Evolutionary conservation across 2,329 filamentous ascomycete species (phyloP).

Genomic region (Colletotrichum paranaense): DNA sequence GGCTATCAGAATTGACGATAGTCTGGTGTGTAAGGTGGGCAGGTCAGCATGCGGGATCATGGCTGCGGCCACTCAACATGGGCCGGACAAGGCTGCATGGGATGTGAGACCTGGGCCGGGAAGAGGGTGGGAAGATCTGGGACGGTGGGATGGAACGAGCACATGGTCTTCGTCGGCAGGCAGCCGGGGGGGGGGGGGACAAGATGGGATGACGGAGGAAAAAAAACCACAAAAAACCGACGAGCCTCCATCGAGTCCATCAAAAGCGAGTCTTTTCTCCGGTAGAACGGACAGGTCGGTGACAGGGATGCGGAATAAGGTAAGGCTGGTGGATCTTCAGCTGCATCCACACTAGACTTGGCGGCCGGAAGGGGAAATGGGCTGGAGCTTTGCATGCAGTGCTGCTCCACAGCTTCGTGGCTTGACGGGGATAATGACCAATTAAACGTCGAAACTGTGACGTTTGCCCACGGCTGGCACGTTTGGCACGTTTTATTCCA

Average conservation of each 20-base stretch:
- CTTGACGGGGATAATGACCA: constrained; percentile 11
- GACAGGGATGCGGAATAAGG: constrained; percentile 32
- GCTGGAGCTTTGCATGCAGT: constrained; percentile 31
- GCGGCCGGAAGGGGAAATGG: constrained; percentile 32
- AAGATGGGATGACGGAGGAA: constrained; percentile 14
- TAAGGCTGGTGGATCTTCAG: constrained; percentile 34
- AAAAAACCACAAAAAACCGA: not conserved
- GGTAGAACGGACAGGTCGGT: constrained; percentile 1
- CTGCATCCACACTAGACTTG: constrained; percentile 24
- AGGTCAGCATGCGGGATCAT: not conserved
- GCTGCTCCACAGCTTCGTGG: constrained; percentile 25
- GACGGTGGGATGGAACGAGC: constrained; percentile 1
- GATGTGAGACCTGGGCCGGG: constrained; percentile 13
- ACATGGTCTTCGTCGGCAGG: not conserved
- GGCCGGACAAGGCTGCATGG: constrained; percentile 18
- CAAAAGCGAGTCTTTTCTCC: not conserved
- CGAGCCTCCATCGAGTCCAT: not conserved
- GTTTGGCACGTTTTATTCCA: constrained; percentile 27
- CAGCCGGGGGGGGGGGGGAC: not conserved
- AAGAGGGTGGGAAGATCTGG: constrained; percentile 9
- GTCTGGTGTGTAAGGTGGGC: not conserved
- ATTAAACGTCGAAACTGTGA: constrained; percentile 10
- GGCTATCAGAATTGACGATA: not conserved
- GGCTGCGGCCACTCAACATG: constrained; percentile 3
- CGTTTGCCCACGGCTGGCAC: constrained; percentile 1